phyloP scores from a whole-genome alignment of 805 yeast genomes.

The Ogataea trehaloabstinens region DNA sequence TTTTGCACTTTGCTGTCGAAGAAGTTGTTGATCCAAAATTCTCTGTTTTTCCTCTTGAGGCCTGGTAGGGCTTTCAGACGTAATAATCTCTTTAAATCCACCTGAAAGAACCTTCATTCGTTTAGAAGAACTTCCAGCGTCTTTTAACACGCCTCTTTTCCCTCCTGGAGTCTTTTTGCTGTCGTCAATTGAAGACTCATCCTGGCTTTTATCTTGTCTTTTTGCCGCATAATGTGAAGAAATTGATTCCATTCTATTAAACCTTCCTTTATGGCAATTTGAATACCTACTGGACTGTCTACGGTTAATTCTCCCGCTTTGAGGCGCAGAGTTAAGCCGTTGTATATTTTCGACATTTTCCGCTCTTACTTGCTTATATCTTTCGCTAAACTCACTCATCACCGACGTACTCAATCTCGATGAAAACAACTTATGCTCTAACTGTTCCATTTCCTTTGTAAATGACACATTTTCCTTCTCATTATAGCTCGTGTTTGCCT shows the following conservation, averaged over 20 bases:
- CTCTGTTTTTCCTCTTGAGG: slow-evolving; percentile 22
- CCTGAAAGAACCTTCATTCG: slow-evolving; percentile 26
- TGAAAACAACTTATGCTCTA: slow-evolving; percentile 47
- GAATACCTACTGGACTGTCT: slow-evolving; percentile 40
- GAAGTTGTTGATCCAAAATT: slow-evolving; percentile 21
- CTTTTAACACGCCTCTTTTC: slow-evolving; percentile 21
- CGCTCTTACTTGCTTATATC: slow-evolving; percentile 39
- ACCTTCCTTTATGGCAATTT: slow-evolving; percentile 42
- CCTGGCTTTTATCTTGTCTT: slow-evolving; percentile 15
- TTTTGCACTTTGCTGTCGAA: slow-evolving; percentile 3
- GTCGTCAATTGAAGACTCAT: slow-evolving; percentile 4
- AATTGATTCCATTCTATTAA: slow-evolving; percentile 51
- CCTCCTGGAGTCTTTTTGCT: slow-evolving; percentile 22
- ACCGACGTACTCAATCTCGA: slow-evolving; percentile 45
- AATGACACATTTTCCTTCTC: slow-evolving; percentile 30
- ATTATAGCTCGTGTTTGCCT: slow-evolving; percentile 27
- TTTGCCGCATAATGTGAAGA: slow-evolving; percentile 46
- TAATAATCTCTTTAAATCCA: slow-evolving; percentile 25
- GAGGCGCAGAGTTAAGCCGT: slow-evolving; percentile 22
- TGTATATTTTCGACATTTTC: slow-evolving; percentile 25
- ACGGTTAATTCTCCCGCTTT: slow-evolving; percentile 23
- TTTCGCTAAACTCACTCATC: slow-evolving; percentile 40
- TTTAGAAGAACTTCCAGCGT: slow-evolving; percentile 30
- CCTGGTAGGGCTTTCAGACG: slow-evolving; percentile 30
- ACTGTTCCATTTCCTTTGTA: slow-evolving; percentile 28